phyloP scores from a whole-genome alignment of 2,329 filamentous ascomycete species.

The Cucurbitaria berberidis region DNA sequence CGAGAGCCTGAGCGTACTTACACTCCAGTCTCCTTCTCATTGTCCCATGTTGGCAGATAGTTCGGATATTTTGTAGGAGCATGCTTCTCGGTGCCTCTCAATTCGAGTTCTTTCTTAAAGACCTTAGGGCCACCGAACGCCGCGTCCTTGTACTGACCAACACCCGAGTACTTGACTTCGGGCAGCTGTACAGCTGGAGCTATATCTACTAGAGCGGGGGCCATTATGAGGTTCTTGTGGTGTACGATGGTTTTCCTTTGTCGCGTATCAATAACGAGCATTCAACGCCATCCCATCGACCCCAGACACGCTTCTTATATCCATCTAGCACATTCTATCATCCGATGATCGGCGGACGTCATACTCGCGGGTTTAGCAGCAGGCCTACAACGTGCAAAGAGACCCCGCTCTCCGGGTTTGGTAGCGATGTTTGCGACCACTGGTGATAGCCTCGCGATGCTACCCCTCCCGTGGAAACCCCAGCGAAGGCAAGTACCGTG shows the following conservation, averaged over 20 bases:
- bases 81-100: constrained; percentile 60
- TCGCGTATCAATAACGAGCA: neutral
- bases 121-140: constrained; percentile 51
- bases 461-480: constrained; percentile 9
- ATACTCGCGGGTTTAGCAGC: constrained; percentile 3
- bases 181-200: constrained; percentile 30
- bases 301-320: constrained; percentile 21
- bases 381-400: constrained; percentile 6
- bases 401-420: constrained; percentile 17
- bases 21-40: constrained; percentile 50
- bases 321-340: constrained; percentile 2
- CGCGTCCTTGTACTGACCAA: constrained; percentile 51
- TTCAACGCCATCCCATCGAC: neutral
- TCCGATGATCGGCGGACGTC: constrained; percentile 6
- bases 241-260: neutral
- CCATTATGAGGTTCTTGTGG: constrained; percentile 39
- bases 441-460: neutral
- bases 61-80: constrained; percentile 69
- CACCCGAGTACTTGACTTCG: constrained; percentile 36
- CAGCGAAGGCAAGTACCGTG: constrained; percentile 10
- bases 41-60: constrained; percentile 76
- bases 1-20: neutral
- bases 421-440: constrained; percentile 9
- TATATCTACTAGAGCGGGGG: constrained; percentile 52
- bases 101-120: constrained; percentile 58